Conservation (phyloP, 108 stramenopile genomes). For the Conticribra guillardii region DNA sequence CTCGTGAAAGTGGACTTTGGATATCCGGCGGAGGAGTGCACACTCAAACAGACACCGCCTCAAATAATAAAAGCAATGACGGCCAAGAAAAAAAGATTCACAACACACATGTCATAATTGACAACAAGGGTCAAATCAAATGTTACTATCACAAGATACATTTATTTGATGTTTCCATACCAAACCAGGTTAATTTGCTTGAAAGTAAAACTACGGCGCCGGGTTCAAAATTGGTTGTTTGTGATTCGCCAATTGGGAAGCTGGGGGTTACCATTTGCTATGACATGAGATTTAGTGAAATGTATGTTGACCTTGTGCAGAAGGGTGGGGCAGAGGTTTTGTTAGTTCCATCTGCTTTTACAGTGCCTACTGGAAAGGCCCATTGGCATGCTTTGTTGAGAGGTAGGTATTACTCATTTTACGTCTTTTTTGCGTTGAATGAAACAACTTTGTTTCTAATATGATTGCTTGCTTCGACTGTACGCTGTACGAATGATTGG, state of each 20-base stretch:
- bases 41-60: constrained; percentile 42
- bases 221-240: constrained; percentile 76
- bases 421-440: too few species aligned
- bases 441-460: not conserved
- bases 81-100: constrained; percentile 60
- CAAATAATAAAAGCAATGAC: constrained; percentile 24
- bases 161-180: constrained; percentile 94
- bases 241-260: constrained; percentile 85
- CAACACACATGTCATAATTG: constrained; percentile 95
- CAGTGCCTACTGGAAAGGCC: constrained; percentile 93
- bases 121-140: constrained; percentile 64
- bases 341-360: constrained; percentile 94
- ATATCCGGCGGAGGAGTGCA: constrained; percentile 87
- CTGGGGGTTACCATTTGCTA: constrained; percentile 95
- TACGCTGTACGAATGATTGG: not conserved
- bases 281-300: constrained; percentile 95
- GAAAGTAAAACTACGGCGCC: constrained; percentile 87
- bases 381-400: constrained; percentile 95
- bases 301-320: constrained; percentile 69
- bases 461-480: not conserved
- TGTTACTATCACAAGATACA: constrained; percentile 91
- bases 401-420: constrained; percentile 53
- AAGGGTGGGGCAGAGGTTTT: constrained; percentile 78
- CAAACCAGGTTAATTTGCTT: constrained; percentile 66
- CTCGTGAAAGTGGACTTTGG: constrained; percentile 66